These are phyloP conservation scores for Fusarium xylarioides DNA, from an alignment of 2,329 filamentous ascomycete species.

Conservation along the genomic window DNA sequence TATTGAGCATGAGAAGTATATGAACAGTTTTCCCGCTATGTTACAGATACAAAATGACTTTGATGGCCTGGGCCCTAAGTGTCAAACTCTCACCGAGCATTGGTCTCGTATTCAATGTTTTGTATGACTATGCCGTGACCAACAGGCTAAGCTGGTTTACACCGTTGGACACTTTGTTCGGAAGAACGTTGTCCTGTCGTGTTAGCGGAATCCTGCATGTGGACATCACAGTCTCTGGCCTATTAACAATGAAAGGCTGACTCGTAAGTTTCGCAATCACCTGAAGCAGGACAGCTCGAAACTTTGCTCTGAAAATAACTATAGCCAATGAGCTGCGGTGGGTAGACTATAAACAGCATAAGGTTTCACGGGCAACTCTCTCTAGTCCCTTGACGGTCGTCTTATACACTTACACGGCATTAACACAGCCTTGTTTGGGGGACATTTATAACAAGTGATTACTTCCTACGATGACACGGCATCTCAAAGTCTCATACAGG, in stretches of 20 bases:
- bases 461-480: no score
- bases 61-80: not conserved
- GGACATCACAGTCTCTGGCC: not conserved
- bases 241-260: not conserved
- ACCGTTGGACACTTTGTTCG: not conserved
- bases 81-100: rapidly evolving
- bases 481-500: no score
- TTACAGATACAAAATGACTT: not conserved
- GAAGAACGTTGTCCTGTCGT: not conserved
- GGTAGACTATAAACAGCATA: no score
- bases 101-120: not conserved
- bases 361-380: not conserved
- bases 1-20: no score
- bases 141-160: not conserved
- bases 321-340: not conserved
- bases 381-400: not conserved
- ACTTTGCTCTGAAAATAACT: not conserved
- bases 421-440: not conserved
- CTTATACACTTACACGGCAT: not conserved
- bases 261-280: not conserved
- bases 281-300: no score
- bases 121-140: not conserved
- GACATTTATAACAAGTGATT: rapidly evolving
- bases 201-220: not conserved
- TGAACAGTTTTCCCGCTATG: not conserved